phyloP scores from a whole-genome alignment of 768 basidiomycete genomes.

The Mycena indigotica region DNA sequence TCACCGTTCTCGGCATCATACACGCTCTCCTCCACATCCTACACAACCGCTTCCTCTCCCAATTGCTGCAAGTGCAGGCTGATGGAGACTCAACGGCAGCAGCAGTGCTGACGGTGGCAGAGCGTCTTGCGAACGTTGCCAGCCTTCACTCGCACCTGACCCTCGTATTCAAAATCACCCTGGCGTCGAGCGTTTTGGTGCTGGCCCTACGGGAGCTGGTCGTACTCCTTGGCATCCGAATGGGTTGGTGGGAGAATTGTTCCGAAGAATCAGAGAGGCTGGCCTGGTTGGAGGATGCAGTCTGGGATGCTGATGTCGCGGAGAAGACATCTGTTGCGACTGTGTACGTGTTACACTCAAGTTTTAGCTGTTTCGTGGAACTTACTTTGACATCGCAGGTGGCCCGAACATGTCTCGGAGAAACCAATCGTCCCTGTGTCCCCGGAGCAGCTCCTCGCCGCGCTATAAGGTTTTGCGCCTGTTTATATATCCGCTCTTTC shows the following conservation, averaged over 20 bases:
- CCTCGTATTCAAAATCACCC: constrained; percentile 12
- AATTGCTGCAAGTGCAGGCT: background rate
- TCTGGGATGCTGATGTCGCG: too few relatives aligned
- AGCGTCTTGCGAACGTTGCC: constrained; percentile 1
- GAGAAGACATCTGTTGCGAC: too few relatives aligned
- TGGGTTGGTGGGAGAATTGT: background rate
- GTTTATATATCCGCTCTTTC: too few relatives aligned
- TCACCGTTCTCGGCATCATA: constrained; percentile 9
- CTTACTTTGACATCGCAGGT: too few relatives aligned
- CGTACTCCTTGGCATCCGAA: background rate
- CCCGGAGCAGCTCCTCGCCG: too few relatives aligned
- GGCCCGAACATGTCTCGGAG: too few relatives aligned
- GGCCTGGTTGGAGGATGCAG: too few relatives aligned
- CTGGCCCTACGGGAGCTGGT: constrained; percentile 9
- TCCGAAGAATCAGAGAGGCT: too few relatives aligned
- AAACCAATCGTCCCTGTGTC: too few relatives aligned
- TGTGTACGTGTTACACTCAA: too few relatives aligned
- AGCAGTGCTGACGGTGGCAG: background rate
- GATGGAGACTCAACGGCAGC: background rate
- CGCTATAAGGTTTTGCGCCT: too few relatives aligned
- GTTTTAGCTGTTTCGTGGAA: too few relatives aligned
- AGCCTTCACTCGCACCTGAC: background rate
- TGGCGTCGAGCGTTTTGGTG: constrained; percentile 12
- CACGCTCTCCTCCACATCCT: constrained; percentile 8
- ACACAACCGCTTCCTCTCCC: background rate